Evolutionary conservation across 1,284 basidiomycete species (phyloP).

Genomic region (Ceratobasidium sp.): DNA sequence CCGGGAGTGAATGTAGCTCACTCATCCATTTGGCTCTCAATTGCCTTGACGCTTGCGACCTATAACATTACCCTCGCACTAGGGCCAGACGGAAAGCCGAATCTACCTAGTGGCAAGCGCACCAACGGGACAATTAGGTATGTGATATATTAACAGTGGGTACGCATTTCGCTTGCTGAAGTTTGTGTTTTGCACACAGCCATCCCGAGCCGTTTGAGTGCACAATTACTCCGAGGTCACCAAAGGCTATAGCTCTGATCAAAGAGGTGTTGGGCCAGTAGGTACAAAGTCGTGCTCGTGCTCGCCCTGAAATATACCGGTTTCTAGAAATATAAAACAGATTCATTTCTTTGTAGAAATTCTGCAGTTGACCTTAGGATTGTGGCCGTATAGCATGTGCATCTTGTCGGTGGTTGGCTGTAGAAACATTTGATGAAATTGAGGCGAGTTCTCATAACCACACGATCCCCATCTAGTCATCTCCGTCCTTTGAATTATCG

Average conservation of each 20-base stretch:
- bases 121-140: constrained; percentile 18
- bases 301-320: too few species aligned
- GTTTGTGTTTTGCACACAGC: not conserved
- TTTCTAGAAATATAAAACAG: too few species aligned
- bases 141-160: not conserved
- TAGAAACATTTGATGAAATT: too few species aligned
- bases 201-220: constrained; percentile 22
- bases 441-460: too few species aligned
- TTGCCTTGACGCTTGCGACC: constrained; percentile 8
- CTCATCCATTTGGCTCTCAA: constrained; percentile 21
- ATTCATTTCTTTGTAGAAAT: too few species aligned
- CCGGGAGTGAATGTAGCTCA: constrained; percentile 24
- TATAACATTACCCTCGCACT: constrained; percentile 1
- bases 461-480: too few species aligned
- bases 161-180: not conserved
- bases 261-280: not conserved
- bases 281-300: too few species aligned
- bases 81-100: constrained; percentile 14
- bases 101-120: not conserved
- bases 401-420: too few species aligned
- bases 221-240: constrained; percentile 3
- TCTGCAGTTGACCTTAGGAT: too few species aligned
- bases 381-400: too few species aligned
- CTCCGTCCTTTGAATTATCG: too few species aligned
- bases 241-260: constrained; percentile 7